These are phyloP conservation scores for Amylocystis lapponica DNA, from an alignment of 768 basidiomycete species.

Conservation along the genomic window DNA sequence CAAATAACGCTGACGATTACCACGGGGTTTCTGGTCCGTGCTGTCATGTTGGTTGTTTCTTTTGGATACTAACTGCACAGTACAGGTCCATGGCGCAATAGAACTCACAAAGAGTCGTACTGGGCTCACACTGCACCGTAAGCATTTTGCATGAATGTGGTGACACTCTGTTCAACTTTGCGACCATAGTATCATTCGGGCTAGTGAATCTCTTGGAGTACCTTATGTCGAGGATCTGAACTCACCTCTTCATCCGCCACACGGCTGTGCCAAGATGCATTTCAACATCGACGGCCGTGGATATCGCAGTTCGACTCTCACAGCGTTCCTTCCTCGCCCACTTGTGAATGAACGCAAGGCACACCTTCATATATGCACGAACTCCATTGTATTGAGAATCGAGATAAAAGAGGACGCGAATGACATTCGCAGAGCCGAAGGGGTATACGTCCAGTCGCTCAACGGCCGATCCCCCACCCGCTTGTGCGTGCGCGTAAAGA, in stretches of 20 bases:
- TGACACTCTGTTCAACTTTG: neutral
- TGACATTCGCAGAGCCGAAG: neutral
- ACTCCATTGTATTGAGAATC: slow-evolving; percentile 11
- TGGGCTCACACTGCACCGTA: neutral
- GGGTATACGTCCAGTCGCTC: neutral
- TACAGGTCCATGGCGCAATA: neutral
- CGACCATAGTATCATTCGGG: neutral
- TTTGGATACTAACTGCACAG: neutral
- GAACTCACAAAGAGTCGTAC: neutral
- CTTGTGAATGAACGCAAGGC: slow-evolving; percentile 3
- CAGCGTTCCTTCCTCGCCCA: slow-evolving; percentile 13
- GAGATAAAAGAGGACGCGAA: slow-evolving; percentile 1
- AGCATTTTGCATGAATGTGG: neutral
- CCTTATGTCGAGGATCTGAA: slow-evolving; percentile 18
- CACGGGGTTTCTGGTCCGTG: neutral
- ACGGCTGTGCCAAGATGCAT: slow-evolving; percentile 14
- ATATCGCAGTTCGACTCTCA: slow-evolving; percentile 14
- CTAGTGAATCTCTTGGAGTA: slow-evolving; percentile 11
- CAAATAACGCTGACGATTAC: neutral
- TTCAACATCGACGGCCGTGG: slow-evolving; percentile 15
- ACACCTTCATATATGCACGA: slow-evolving; percentile 14
- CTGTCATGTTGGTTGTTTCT: neutral
- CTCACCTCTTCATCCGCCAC: slow-evolving; percentile 12
- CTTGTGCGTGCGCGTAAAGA: slow-evolving; percentile 7
- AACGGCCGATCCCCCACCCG: neutral